These are phyloP conservation scores for Fusarium oligoseptatum DNA, from an alignment of 2,329 filamentous ascomycete genomes.

Conservation along the genomic window DNA sequence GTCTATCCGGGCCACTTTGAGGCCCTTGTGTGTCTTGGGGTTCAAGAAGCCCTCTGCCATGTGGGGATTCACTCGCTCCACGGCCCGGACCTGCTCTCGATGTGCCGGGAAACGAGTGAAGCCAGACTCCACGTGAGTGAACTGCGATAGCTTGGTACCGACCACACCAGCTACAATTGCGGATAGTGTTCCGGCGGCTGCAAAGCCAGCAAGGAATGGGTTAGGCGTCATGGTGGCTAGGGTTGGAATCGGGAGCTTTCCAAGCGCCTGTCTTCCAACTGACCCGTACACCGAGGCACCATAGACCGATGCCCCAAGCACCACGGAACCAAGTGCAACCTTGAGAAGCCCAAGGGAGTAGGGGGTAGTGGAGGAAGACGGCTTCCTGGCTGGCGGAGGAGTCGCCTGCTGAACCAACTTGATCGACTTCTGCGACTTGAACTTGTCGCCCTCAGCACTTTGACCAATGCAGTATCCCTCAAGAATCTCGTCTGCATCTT, in stretches of 20 bases:
- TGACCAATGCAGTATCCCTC: constrained; percentile 52
- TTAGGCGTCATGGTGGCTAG: neutral
- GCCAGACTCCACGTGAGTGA: neutral
- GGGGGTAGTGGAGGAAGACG: neutral
- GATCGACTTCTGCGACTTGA: constrained; percentile 27
- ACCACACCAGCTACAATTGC: neutral
- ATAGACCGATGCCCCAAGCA: neutral
- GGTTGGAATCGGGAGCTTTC: neutral
- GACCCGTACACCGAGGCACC: neutral
- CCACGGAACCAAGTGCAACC: neutral
- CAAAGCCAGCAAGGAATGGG: neutral
- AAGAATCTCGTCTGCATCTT: constrained; percentile 64
- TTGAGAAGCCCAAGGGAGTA: neutral
- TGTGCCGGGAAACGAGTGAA: neutral
- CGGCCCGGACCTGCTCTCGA: neutral
- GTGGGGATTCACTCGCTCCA: constrained; percentile 27
- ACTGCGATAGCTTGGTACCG: neutral
- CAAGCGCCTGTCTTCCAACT: neutral
- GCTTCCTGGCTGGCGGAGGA: neutral
- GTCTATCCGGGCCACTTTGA: constrained; percentile 59
- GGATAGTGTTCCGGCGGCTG: neutral
- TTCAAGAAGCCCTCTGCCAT: constrained; percentile 61
- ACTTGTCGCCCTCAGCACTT: constrained; percentile 43
- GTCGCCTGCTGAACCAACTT: constrained; percentile 7
- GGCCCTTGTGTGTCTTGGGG: constrained; percentile 59